phyloP scores from a whole-genome alignment of 2,329 filamentous ascomycete species.

The Cercospora sesami region DNA sequence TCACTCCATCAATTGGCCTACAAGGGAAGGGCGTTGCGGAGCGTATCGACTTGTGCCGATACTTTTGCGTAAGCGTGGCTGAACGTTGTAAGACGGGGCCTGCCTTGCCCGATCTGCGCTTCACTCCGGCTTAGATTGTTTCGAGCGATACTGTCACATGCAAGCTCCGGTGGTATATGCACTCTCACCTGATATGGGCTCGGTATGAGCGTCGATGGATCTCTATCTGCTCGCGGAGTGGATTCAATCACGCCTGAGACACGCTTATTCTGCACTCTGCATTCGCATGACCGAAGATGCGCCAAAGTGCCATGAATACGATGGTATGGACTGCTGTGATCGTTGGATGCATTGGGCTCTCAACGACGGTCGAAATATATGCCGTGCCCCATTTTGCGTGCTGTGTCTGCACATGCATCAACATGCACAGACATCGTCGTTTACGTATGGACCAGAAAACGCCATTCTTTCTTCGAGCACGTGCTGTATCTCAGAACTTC shows the following conservation, averaged over 20 bases:
- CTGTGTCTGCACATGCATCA: neutral
- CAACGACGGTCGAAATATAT: neutral
- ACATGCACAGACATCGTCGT: neutral
- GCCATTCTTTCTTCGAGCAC: neutral
- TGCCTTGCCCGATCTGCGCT: slow-evolving; percentile 1
- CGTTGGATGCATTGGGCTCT: neutral
- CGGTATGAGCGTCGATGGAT: neutral
- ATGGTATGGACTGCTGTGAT: neutral
- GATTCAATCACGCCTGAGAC: neutral
- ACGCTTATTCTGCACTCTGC: neutral
- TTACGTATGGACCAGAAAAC: neutral
- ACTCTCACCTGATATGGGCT: neutral
- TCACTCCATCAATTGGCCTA: neutral
- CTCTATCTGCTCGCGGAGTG: neutral
- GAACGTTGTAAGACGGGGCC: neutral
- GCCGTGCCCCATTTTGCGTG: neutral
- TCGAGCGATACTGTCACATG: neutral
- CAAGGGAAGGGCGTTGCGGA: neutral
- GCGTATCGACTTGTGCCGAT: neutral
- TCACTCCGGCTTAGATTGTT: neutral
- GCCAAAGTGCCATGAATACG: neutral
- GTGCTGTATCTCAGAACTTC: slow-evolving; percentile 44
- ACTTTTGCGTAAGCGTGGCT: neutral
- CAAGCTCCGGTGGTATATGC: neutral
- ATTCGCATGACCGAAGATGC: neutral